Evolutionary conservation across 2,329 filamentous ascomycete genomes (phyloP), one percentile per base, ranked within the genome.

Genomic region (Fusarium phyllophilum): DNA sequence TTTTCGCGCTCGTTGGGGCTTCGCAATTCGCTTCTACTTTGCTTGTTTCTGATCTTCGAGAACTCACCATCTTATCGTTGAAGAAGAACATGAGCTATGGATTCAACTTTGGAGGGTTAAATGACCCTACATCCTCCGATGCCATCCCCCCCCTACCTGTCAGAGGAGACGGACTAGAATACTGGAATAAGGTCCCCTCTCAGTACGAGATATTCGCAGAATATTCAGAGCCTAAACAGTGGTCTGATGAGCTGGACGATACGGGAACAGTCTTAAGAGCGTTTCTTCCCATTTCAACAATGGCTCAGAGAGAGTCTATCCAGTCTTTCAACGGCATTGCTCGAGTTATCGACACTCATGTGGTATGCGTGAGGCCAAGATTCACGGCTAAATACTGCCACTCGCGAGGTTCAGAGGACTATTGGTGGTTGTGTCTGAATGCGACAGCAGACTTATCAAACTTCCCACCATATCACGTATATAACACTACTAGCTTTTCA

Each of bases 1-100:
- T 41, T 6, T 41, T n/a, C 22, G 12, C 8, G 2, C 39, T 41
- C 4, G 5, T 41, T 0, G 2, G 2, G 2, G 20, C 39, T 22
- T 41, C 39, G 6, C 39, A 41, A 12, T 41, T n/a, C 11, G 1
- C 39, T n/a, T 41, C 39, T 9, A 41, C 39, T 2, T 12, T 22
- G 6, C 39, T 41, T 8, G 20, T 41, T 6, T 14, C 39, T 6
- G 39, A 41, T 41, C 20, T 41, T 15, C 13, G 6, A 41, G 13
- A n/a, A 41, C 4, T 41, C 8, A n/a, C 3, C 39, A 41, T n/a
- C 20, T 18, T n/a, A 41, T 22, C 39, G 20, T 4, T 41, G 0
- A n/a, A 9, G 13, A n/a, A 41, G 39, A n/a, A 41, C 39, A 13
- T 41, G 6, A n/a, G 0, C 9, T 41, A 41, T n/a, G 39, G 39